These are phyloP conservation scores for Oropetium thomaeum DNA, from an alignment of 176 grass and related monocot genomes.

Conservation along the genomic window DNA sequence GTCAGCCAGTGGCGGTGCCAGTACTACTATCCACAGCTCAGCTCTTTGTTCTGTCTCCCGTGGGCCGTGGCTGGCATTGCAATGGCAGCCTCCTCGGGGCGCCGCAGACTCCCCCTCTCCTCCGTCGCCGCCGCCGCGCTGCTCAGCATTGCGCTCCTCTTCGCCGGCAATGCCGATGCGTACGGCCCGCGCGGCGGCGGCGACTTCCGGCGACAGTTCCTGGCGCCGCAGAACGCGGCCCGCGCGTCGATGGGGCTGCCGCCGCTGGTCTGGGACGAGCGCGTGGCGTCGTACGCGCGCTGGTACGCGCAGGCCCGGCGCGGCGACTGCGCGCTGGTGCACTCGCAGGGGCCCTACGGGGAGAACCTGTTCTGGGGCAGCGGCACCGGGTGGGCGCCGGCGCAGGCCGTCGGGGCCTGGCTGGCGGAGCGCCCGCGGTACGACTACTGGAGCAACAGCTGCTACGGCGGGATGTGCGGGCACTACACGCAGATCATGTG, in stretches of 20 bases:
- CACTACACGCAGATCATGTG: constrained; percentile 94
- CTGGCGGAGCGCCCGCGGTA: constrained; percentile 50
- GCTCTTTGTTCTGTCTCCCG: too few species aligned
- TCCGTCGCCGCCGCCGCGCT: background rate
- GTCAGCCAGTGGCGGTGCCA: background rate
- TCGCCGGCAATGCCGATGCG: constrained; percentile 8
- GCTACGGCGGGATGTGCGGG: constrained; percentile 58
- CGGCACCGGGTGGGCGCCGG: constrained; percentile 50
- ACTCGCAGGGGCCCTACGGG: constrained; percentile 71
- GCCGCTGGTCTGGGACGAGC: constrained; percentile 50
- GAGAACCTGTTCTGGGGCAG: constrained; percentile 95
- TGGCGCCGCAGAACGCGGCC: constrained; percentile 56
- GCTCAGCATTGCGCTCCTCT: background rate
- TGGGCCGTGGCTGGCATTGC: too few species aligned
- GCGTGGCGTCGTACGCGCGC: constrained; percentile 58
- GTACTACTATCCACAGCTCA: constrained; percentile 17
- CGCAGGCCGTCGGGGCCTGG: constrained; percentile 68
- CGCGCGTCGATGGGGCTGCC: constrained; percentile 37
- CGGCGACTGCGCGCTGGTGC: constrained; percentile 71
- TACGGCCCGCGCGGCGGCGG: constrained; percentile 8
- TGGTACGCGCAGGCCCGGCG: constrained; percentile 54
- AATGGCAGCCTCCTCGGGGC: constrained; percentile 35
- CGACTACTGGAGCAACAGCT: constrained; percentile 68
- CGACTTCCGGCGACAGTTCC: constrained; percentile 37
- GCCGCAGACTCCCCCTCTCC: background rate